These are phyloP conservation scores for Malassezia psittaci DNA, from an alignment of 1,284 basidiomycete species.

Conservation along the genomic window DNA sequence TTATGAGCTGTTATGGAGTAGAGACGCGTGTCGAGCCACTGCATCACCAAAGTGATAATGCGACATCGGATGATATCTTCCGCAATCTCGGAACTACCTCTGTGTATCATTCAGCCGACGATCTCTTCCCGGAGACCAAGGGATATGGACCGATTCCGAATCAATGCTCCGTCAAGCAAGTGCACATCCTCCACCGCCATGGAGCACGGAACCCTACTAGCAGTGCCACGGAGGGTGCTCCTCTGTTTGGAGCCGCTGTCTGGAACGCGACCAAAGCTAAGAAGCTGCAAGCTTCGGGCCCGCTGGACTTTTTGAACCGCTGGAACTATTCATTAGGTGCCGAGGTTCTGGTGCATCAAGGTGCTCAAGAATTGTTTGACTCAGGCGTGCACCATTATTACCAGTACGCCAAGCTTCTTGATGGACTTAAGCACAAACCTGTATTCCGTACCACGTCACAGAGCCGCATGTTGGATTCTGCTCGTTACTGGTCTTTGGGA, in stretches of 20 bases:
- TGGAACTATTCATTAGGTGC: constrained; percentile 55
- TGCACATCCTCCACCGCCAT: constrained; percentile 43
- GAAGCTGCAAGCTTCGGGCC: constrained; percentile 51
- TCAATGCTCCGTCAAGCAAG: constrained; percentile 30
- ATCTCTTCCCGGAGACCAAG: constrained; percentile 14
- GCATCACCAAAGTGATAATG: constrained; percentile 13
- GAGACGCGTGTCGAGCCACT: constrained; percentile 25
- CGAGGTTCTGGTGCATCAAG: constrained; percentile 69
- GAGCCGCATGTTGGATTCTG: constrained; percentile 74
- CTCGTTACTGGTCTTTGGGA: constrained; percentile 56
- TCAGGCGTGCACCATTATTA: constrained; percentile 39
- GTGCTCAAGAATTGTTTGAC: constrained; percentile 59
- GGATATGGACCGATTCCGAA: constrained; percentile 6
- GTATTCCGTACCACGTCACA: constrained; percentile 47
- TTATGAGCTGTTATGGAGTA: constrained; percentile 11
- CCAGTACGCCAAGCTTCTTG: constrained; percentile 41
- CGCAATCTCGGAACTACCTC: constrained; percentile 22
- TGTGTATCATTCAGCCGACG: constrained; percentile 9
- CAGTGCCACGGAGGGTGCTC: neutral
- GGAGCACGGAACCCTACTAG: constrained; percentile 40
- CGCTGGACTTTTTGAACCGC: constrained; percentile 63
- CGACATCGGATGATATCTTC: constrained; percentile 25
- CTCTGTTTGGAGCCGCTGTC: neutral
- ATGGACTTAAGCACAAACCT: constrained; percentile 28
- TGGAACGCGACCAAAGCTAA: constrained; percentile 2